Conservation (phyloP, 345 rosid genomes). For the Eucalyptus brandiana region DNA sequence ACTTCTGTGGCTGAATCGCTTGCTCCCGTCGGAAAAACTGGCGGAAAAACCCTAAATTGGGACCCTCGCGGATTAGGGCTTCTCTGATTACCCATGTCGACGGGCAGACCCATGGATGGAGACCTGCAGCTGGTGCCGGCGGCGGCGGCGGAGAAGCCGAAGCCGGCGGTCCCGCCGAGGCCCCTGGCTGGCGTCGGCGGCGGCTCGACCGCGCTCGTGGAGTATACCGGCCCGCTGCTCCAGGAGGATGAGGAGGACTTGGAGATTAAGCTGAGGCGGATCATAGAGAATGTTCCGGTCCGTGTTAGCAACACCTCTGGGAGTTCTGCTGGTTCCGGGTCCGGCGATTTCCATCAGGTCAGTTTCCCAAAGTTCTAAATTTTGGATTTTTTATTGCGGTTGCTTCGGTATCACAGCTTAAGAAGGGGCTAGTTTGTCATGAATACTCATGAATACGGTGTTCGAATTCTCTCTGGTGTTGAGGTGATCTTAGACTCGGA, state of each 20-base stretch:
- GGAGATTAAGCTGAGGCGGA: slow-evolving; percentile 85
- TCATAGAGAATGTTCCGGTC: slow-evolving; percentile 90
- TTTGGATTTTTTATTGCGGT: neutral
- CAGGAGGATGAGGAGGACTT: slow-evolving; percentile 87
- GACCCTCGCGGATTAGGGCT: slow-evolving; percentile 16
- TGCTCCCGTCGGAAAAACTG: neutral
- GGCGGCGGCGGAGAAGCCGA: slow-evolving; percentile 34
- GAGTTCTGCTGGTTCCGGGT: slow-evolving; percentile 96
- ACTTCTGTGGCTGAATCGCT: neutral
- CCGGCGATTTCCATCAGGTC: slow-evolving; percentile 98
- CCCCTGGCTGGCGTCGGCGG: neutral
- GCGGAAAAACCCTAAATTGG: neutral
- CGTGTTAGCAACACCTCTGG: slow-evolving; percentile 94
- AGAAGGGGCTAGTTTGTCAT: neutral
- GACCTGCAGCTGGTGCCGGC: slow-evolving; percentile 32
- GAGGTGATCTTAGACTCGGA: neutral
- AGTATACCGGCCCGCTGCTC: slow-evolving; percentile 59
- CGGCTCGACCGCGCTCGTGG: slow-evolving; percentile 52
- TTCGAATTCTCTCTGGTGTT: neutral
- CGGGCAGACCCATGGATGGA: slow-evolving; percentile 30
- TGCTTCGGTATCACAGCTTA: neutral
- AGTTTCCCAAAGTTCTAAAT: neutral
- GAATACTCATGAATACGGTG: neutral
- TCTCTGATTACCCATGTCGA: slow-evolving; percentile 30
- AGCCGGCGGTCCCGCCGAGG: slow-evolving; percentile 18